Evolutionary conservation across 129 eudicot species (phyloP).

Genomic region (Saussurea involucrata): DNA sequence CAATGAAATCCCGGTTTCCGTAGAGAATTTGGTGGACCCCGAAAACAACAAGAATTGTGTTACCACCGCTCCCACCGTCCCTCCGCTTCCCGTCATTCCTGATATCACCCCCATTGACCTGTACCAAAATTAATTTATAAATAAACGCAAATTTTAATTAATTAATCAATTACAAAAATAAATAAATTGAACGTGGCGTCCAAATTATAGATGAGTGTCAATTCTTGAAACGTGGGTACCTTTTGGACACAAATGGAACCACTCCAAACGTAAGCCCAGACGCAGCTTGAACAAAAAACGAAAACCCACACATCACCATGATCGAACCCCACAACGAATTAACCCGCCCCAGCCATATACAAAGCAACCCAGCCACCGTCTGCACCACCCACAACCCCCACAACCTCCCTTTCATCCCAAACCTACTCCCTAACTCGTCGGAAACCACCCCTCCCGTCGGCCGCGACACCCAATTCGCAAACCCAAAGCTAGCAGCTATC

Average conservation of each 20-base stretch:
- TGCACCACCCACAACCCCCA: constrained; percentile 77
- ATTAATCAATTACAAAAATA: background rate
- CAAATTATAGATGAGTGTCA: background rate
- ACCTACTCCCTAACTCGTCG: constrained; percentile 55
- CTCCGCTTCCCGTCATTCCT: constrained; percentile 83
- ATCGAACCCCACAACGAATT: constrained; percentile 57
- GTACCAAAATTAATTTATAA: background rate
- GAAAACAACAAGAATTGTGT: constrained; percentile 64
- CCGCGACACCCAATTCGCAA: constrained; percentile 59
- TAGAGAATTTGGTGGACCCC: constrained; percentile 44
- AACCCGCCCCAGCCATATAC: constrained; percentile 51
- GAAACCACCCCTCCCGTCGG: constrained; percentile 74
- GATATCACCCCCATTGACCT: constrained; percentile 78
- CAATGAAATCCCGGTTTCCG: constrained; percentile 55
- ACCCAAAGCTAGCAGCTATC: constrained; percentile 71
- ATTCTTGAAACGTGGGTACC: constrained; percentile 25
- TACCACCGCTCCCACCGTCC: constrained; percentile 68
- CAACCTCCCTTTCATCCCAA: constrained; percentile 78
- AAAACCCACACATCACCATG: constrained; percentile 51
- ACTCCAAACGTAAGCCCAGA: constrained; percentile 77
- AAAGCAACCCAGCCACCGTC: constrained; percentile 66
- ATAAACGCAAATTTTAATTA: background rate
- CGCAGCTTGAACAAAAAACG: constrained; percentile 74
- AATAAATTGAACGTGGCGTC: background rate
- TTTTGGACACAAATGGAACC: constrained; percentile 72